These are phyloP conservation scores for Daldinia eschscholtzii DNA, from an alignment of 2,329 filamentous ascomycete genomes.

Conservation along the genomic window DNA sequence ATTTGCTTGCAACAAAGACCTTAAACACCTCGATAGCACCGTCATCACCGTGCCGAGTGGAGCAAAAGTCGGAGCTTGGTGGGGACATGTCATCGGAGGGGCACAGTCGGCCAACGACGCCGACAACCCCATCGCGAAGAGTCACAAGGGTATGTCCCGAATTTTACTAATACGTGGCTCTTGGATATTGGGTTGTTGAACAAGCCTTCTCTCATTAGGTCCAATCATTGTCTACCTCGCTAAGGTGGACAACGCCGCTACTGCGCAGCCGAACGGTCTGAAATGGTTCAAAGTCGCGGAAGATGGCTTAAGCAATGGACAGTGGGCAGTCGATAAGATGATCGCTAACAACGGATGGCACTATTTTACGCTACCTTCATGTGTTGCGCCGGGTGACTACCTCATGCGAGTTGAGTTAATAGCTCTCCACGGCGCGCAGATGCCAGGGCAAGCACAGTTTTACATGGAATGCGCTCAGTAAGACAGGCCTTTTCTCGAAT, in stretches of 20 bases:
- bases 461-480: conserved; percentile 56
- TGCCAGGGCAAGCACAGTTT: conserved; percentile 55
- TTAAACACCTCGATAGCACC: conserved; percentile 54
- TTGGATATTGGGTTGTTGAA: neutral
- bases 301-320: conserved; percentile 53
- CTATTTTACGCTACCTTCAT: conserved; percentile 57
- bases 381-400: conserved; percentile 57
- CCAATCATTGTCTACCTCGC: conserved; percentile 63
- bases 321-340: conserved; percentile 64
- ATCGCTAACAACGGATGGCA: conserved; percentile 60
- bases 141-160: conserved; percentile 58
- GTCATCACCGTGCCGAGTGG: conserved; percentile 62
- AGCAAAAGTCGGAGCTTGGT: conserved; percentile 62
- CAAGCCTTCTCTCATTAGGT: conserved; percentile 51
- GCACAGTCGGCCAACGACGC: conserved; percentile 58
- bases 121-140: conserved; percentile 63
- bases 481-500: conserved; percentile 6
- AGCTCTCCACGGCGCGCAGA: conserved; percentile 55
- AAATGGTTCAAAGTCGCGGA: conserved; percentile 67
- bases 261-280: conserved; percentile 53
- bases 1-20: conserved; percentile 62
- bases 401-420: conserved; percentile 59
- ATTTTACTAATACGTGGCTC: neutral
- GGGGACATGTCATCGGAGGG: conserved; percentile 65
- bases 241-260: conserved; percentile 62